Conservation (phyloP, 192 early-diverging fungal species). For the Podila epicladia region DNA sequence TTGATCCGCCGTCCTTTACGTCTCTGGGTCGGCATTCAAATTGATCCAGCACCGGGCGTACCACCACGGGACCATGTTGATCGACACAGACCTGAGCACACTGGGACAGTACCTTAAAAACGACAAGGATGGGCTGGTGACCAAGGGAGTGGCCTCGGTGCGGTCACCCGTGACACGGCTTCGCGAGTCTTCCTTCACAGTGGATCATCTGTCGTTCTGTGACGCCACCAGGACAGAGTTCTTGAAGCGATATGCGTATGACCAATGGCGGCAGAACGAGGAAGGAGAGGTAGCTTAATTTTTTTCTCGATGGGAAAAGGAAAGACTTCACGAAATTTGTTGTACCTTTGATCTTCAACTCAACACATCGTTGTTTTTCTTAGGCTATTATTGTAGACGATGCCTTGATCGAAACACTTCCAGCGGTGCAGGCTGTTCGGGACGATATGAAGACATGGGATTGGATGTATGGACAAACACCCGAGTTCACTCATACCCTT, state of each 20-base stretch:
- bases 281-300: slow-evolving; percentile 6
- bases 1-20: slow-evolving; percentile 32
- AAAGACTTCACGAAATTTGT: too few species aligned
- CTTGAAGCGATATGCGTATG: slow-evolving; percentile 57
- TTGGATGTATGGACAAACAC: slow-evolving; percentile 94
- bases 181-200: slow-evolving; percentile 79
- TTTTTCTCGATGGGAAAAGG: too few species aligned
- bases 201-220: slow-evolving; percentile 88
- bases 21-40: slow-evolving; percentile 96
- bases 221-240: slow-evolving; percentile 80
- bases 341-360: neutral
- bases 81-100: slow-evolving; percentile 80
- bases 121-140: slow-evolving; percentile 67
- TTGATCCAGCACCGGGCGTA: slow-evolving; percentile 84
- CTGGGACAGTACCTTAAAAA: slow-evolving; percentile 45
- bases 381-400: slow-evolving; percentile 24
- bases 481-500: slow-evolving; percentile 79
- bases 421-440: slow-evolving; percentile 32
- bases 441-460: slow-evolving; percentile 75
- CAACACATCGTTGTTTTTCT: neutral
- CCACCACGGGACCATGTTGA: slow-evolving; percentile 99
- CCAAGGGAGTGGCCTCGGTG: slow-evolving; percentile 92
- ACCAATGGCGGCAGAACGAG: slow-evolving; percentile 43
- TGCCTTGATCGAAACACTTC: slow-evolving; percentile 15
- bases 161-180: slow-evolving; percentile 88